Evolutionary conservation across 305 asterid genomes (phyloP).

Genomic region (Fraxinus floribunda): DNA sequence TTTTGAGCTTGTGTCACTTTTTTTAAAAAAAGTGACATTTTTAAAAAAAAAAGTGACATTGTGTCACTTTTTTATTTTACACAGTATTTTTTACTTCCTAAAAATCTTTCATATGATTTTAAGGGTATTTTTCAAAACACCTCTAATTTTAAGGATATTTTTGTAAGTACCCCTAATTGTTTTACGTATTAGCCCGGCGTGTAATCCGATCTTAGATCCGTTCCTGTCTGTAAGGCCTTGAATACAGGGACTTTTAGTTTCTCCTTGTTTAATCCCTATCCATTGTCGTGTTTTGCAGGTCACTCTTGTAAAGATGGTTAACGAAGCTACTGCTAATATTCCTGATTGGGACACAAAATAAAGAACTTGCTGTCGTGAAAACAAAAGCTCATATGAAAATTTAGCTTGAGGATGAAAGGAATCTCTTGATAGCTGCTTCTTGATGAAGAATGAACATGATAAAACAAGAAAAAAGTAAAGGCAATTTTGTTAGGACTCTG

Average conservation of each 20-base stretch:
- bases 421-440: not conserved
- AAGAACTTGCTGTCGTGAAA: not conserved
- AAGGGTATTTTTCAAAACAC: too few species aligned
- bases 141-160: too few species aligned
- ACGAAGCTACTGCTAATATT: constrained; percentile 51
- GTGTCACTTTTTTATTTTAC: too few species aligned
- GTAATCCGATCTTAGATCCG: too few species aligned
- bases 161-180: too few species aligned
- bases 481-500: not conserved
- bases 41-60: too few species aligned
- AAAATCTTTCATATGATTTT: too few species aligned
- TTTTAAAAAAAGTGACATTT: too few species aligned
- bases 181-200: too few species aligned
- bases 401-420: not conserved
- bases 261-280: not conserved
- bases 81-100: too few species aligned
- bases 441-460: not conserved
- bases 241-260: not conserved
- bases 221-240: not conserved
- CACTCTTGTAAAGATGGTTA: constrained; percentile 51
- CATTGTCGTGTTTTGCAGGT: constrained; percentile 35
- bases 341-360: constrained; percentile 44
- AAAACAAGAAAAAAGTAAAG: not conserved
- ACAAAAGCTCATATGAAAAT: not conserved
- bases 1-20: too few species aligned